A percentile compares a stretch with the other conserved stretches of the same genome.
Evolutionary conservation across 345 rosid genomes (phyloP).

Genomic region (Brassica carinata): DNA sequence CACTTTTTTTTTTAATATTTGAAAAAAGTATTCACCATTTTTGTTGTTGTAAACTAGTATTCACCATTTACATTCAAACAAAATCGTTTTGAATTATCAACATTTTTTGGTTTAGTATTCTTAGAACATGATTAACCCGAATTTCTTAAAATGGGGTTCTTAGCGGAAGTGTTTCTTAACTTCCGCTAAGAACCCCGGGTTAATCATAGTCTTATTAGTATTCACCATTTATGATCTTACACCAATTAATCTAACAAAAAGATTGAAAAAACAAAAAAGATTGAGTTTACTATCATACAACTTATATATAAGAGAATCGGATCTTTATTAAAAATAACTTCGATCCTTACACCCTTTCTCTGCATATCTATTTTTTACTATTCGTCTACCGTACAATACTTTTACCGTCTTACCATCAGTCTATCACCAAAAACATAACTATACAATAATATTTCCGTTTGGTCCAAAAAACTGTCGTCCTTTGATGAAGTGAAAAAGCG

Average conservation of each 20-base stretch:
- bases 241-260: not conserved
- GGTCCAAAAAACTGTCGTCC: not conserved
- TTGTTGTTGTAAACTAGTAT: too few relatives aligned
- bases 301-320: not conserved
- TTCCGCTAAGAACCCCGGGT: too few relatives aligned
- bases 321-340: not conserved
- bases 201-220: too few relatives aligned
- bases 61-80: conserved; percentile 6
- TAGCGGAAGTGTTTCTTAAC: too few relatives aligned
- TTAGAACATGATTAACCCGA: too few relatives aligned
- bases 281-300: not conserved
- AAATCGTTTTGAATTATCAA: conserved; percentile 5
- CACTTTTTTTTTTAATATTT: not conserved
- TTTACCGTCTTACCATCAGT: not conserved
- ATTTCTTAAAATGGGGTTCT: too few relatives aligned
- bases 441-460: not conserved
- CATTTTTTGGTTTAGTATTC: not conserved
- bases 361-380: not conserved
- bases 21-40: too few relatives aligned
- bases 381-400: not conserved
- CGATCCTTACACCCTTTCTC: not conserved
- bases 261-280: not conserved
- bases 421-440: not conserved
- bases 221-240: not conserved
- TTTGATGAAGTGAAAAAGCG: not conserved